Percentiles rank a stretch among this genome's conserved stretches.
phyloP scores from a whole-genome alignment of 345 rosid genomes.

The Linum trigynum region DNA sequence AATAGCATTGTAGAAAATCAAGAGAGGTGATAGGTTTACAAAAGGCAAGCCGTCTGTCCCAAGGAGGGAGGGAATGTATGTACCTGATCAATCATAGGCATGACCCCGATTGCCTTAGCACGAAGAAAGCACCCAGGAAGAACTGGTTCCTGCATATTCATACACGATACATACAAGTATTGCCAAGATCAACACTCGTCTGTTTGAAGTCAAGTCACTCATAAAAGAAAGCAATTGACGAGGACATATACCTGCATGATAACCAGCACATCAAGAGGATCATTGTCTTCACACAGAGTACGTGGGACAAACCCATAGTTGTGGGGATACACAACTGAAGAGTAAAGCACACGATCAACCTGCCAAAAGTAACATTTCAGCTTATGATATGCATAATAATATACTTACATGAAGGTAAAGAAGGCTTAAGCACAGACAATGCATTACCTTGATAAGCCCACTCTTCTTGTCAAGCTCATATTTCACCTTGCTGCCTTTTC shows the following conservation, averaged over 20 bases:
- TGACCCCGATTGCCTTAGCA: constrained; percentile 28
- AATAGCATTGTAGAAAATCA: neutral
- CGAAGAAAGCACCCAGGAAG: constrained; percentile 30
- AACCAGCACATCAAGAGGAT: constrained; percentile 23
- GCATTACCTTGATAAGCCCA: constrained; percentile 23
- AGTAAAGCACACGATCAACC: constrained; percentile 30
- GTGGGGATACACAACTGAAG: constrained; percentile 30
- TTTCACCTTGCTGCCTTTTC: constrained; percentile 30
- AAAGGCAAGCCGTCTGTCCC: neutral
- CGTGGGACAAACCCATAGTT: constrained; percentile 30
- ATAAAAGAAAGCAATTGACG: neutral
- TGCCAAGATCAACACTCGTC: neutral
- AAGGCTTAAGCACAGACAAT: neutral
- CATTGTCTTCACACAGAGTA: constrained; percentile 27
- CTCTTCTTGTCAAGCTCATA: constrained; percentile 29
- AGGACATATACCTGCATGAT: constrained; percentile 21
- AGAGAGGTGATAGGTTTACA: neutral
- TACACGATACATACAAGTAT: neutral
- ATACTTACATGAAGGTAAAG: neutral
- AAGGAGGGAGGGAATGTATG: neutral
- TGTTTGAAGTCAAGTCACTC: too few species aligned
- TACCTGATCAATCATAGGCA: constrained; percentile 35
- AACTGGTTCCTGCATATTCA: constrained; percentile 21
- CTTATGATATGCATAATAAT: neutral
- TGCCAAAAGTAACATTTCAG: constrained; percentile 6